phyloP scores from a whole-genome alignment of 1,284 basidiomycete genomes.

The Cryptococcus wingfieldii region DNA sequence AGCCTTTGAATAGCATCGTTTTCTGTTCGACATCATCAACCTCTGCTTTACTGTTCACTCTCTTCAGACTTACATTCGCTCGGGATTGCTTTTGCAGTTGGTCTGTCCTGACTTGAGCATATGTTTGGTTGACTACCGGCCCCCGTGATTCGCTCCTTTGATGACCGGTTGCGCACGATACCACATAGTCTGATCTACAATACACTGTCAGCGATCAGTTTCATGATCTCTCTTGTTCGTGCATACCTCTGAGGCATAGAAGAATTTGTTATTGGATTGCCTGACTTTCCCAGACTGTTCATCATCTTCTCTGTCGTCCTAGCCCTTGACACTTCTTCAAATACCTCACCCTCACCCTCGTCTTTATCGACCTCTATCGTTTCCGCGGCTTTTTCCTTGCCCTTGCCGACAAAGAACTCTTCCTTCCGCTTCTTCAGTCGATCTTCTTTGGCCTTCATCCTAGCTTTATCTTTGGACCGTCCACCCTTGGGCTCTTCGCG shows the following conservation, averaged over 20 bases:
- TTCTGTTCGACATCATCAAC: constrained; percentile 8
- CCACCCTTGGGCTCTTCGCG: neutral
- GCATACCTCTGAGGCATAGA: constrained; percentile 33
- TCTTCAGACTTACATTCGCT: constrained; percentile 10
- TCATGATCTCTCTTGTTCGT: neutral
- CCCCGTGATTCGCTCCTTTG: constrained; percentile 17
- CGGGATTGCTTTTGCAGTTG: constrained; percentile 40
- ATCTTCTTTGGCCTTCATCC: neutral
- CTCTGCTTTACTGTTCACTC: neutral
- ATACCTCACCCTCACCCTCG: neutral
- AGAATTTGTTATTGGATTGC: constrained; percentile 44
- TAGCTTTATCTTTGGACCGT: neutral
- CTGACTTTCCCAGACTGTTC: constrained; percentile 23
- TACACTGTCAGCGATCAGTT: neutral
- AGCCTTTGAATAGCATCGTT: constrained; percentile 30
- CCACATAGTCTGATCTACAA: constrained; percentile 38
- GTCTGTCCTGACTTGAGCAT: constrained; percentile 40
- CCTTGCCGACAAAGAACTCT: constrained; percentile 2
- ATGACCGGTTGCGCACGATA: constrained; percentile 43
- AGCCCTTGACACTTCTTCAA: constrained; percentile 12
- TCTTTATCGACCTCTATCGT: neutral
- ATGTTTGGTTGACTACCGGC: constrained; percentile 18
- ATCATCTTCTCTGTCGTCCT: constrained; percentile 36
- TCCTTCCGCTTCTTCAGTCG: neutral
- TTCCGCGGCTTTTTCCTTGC: constrained; percentile 14